Evolutionary conservation across 2,329 filamentous ascomycete genomes (phyloP).

Genomic region (Diaporthe ampelina): DNA sequence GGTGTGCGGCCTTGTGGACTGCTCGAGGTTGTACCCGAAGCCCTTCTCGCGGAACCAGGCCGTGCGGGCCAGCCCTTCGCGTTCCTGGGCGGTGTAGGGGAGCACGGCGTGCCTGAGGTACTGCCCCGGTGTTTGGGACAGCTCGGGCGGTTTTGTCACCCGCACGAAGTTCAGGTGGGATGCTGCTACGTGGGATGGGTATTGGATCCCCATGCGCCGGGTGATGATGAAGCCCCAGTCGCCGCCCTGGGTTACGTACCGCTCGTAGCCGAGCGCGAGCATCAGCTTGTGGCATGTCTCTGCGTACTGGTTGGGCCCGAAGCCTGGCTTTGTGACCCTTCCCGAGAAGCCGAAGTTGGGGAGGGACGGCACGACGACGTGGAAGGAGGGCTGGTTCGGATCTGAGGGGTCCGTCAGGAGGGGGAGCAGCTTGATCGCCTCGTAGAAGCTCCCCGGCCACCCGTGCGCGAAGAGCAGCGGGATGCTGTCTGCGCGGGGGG

Average conservation of each 20-base stretch:
- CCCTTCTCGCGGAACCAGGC: conserved; percentile 72
- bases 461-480: conserved; percentile 59
- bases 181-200: conserved; percentile 69
- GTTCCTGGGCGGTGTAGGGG: conserved; percentile 67
- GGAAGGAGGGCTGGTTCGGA: conserved; percentile 54
- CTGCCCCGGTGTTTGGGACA: conserved; percentile 66
- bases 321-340: conserved; percentile 48
- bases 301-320: conserved; percentile 49
- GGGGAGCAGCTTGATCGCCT: conserved; percentile 53
- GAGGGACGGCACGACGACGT: conserved; percentile 61
- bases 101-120: conserved; percentile 68
- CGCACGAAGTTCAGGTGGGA: conserved; percentile 72
- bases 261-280: conserved; percentile 54
- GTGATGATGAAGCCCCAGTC: conserved; percentile 80
- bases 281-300: conserved; percentile 55
- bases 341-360: conserved; percentile 61
- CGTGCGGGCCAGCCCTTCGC: conserved; percentile 64
- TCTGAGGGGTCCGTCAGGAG: conserved; percentile 48
- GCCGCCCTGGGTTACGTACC: conserved; percentile 70
- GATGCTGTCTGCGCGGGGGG: conserved; percentile 48
- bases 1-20: conserved; percentile 80
- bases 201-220: conserved; percentile 70
- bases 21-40: conserved; percentile 69
- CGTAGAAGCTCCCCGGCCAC: conserved; percentile 59
- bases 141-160: conserved; percentile 60